Evolutionary conservation across 2,329 filamentous ascomycete species (phyloP).

Genomic region (Cercospora brassicicola): DNA sequence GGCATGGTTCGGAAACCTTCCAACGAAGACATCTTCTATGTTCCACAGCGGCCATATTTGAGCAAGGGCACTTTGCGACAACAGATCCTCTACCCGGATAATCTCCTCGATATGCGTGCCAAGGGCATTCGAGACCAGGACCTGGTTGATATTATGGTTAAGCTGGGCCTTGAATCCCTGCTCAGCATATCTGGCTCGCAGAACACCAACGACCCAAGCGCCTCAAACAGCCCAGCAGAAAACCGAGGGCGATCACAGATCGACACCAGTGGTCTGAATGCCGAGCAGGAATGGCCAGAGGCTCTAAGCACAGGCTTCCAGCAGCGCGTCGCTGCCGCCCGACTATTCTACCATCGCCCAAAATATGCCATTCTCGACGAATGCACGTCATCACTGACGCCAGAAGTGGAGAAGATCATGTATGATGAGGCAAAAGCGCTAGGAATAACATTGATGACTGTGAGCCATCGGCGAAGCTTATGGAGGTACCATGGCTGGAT

Average conservation of each 20-base stretch:
- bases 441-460: conserved; percentile 94
- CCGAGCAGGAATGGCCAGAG: conserved; percentile 94
- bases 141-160: conserved; percentile 71
- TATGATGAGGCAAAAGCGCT: conserved; percentile 92
- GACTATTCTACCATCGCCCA: conserved; percentile 89
- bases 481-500: conserved; percentile 98
- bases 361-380: conserved; percentile 96
- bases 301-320: conserved; percentile 89
- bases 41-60: conserved; percentile 92
- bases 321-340: conserved; percentile 94
- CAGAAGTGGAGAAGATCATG: conserved; percentile 93
- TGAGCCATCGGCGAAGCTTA: conserved; percentile 83
- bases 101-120: conserved; percentile 78
- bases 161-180: conserved; percentile 79
- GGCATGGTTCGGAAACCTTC: conserved; percentile 89
- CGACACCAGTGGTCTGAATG: conserved; percentile 68
- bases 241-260: conserved; percentile 14
- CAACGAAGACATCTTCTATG: conserved; percentile 94
- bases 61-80: conserved; percentile 89
- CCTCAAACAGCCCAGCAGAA: conserved; percentile 19
- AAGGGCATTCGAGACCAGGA: conserved; percentile 81
- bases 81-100: conserved; percentile 95
- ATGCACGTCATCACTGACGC: conserved; percentile 91
- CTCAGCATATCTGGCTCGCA: conserved; percentile 66
- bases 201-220: conserved; percentile 12